Evolutionary conservation across 225 moss, liverwort and hornwort species (phyloP).

Genomic region (Physcomitrium patens): DNA sequence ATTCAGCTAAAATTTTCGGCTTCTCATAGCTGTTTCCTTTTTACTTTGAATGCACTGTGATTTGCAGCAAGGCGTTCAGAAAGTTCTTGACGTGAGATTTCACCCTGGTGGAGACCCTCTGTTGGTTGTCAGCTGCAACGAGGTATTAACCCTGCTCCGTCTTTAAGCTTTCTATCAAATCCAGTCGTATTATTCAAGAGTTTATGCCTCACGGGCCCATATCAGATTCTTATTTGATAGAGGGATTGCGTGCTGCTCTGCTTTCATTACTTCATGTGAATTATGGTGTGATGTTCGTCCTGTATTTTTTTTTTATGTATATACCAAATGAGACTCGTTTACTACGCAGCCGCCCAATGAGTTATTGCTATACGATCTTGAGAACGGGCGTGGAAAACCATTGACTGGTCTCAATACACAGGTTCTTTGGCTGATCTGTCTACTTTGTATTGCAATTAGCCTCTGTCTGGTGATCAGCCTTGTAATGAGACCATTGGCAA

Average conservation of each 20-base stretch:
- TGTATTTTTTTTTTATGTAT: background rate
- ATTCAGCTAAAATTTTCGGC: constrained; percentile 11
- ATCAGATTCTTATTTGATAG: background rate
- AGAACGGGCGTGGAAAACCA: constrained; percentile 80
- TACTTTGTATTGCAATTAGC: constrained; percentile 5
- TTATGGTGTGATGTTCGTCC: background rate
- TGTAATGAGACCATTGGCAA: background rate
- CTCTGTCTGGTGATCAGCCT: background rate
- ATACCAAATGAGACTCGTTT: constrained; percentile 10
- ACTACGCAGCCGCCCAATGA: constrained; percentile 84
- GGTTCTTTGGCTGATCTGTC: constrained; percentile 38
- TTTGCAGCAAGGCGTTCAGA: constrained; percentile 92
- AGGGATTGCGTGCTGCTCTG: background rate
- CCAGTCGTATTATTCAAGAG: background rate
- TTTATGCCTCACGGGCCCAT: background rate
- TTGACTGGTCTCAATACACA: constrained; percentile 86
- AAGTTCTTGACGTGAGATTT: constrained; percentile 90
- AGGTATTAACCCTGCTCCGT: constrained; percentile 42
- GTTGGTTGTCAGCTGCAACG: constrained; percentile 95
- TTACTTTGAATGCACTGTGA: constrained; percentile 25
- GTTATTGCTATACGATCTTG: constrained; percentile 80
- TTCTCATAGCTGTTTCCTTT: constrained; percentile 24
- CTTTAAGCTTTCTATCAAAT: constrained; percentile 1
- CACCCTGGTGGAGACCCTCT: constrained; percentile 83
- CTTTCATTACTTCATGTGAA: constrained; percentile 22